Base-by-base conservation (phyloP, 225 moss, liverwort and hornwort genomes). In the Physcomitrium patens region DNA sequence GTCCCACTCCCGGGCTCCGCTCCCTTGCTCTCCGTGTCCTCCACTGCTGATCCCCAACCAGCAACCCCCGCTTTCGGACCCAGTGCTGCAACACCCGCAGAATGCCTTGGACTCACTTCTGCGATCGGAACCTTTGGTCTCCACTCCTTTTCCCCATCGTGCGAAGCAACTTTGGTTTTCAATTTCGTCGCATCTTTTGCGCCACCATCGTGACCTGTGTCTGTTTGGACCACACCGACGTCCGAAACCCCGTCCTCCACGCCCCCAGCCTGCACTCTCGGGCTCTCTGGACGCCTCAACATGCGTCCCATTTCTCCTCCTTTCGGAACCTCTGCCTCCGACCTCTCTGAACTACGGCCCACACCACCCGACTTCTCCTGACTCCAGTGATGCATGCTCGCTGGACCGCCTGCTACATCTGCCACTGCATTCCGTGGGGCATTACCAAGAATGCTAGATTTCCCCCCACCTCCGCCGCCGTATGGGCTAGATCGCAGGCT, bases 121-220 rank as follows among this genome's bases (percentile, higher is more conserved):
- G 81, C 73, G 7, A 68, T 66, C 49, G 85, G 61, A 57, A 84
- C 82, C 72, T 99, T 99, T 48, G 93, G 95, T 67, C 99, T 86
- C 99, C 99, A 99, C 86, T 95, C 99, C 82, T 99, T 99, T 71
- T 99, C 97, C 23, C 89, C 93, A 75, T 97, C 96, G 12, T 99
- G 94, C 60, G 78, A 91, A 65, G 65, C 81, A 56, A 83, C 58
- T 77, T 89, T 99, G 24, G 80, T 85, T 71, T 89, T 99, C 52
- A 75, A 67, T 61, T 89, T 90, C 16, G 43, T 10, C 8, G 75
- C 91, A 10, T 95, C 99, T 74, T 89, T 94, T 27, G 65, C 68
- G 0, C 65, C 19, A 19, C 78, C 68, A 17, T 93, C 95, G 5
- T 61, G 79, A 1, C 41, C 82, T 1, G 76, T 3, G 9, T 3